These are phyloP conservation scores for Quercus dentata DNA, from an alignment of 306 rosid genomes.

Conservation along the genomic window DNA sequence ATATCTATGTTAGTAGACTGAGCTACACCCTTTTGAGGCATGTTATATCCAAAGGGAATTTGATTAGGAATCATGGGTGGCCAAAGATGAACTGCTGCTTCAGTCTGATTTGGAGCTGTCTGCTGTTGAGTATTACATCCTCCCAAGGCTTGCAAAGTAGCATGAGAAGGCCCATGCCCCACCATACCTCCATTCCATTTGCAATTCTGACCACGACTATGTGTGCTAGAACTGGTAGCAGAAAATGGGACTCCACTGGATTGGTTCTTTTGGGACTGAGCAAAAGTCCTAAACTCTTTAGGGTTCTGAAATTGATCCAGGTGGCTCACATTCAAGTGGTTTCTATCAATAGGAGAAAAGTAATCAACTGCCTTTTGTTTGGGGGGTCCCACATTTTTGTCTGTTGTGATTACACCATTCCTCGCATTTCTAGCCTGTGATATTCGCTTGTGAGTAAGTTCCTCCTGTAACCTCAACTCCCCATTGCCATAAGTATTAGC, in stretches of 20 bases:
- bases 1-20: constrained; percentile 44
- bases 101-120: constrained; percentile 45
- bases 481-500: constrained; percentile 29
- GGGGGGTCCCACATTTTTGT: constrained; percentile 46
- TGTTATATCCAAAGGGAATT: constrained; percentile 38
- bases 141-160: constrained; percentile 44
- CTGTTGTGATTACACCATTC: constrained; percentile 27
- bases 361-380: constrained; percentile 49
- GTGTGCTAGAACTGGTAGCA: constrained; percentile 42
- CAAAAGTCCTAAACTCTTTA: constrained; percentile 35
- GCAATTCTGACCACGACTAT: constrained; percentile 44
- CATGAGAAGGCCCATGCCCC: constrained; percentile 45
- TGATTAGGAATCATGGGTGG: constrained; percentile 47
- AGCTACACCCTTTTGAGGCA: constrained; percentile 49
- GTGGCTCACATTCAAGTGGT: constrained; percentile 31
- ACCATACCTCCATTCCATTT: constrained; percentile 47
- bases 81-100: constrained; percentile 67
- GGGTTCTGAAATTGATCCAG: constrained; percentile 45
- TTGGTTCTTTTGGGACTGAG: constrained; percentile 60
- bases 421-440: constrained; percentile 42
- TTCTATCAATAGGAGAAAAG: constrained; percentile 41
- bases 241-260: constrained; percentile 54
- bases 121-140: constrained; percentile 56
- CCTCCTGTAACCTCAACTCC: constrained; percentile 39
- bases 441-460: constrained; percentile 40